These are phyloP conservation scores for Fusarium caatingaense DNA, from an alignment of 2,329 filamentous ascomycete genomes.

Conservation along the genomic window DNA sequence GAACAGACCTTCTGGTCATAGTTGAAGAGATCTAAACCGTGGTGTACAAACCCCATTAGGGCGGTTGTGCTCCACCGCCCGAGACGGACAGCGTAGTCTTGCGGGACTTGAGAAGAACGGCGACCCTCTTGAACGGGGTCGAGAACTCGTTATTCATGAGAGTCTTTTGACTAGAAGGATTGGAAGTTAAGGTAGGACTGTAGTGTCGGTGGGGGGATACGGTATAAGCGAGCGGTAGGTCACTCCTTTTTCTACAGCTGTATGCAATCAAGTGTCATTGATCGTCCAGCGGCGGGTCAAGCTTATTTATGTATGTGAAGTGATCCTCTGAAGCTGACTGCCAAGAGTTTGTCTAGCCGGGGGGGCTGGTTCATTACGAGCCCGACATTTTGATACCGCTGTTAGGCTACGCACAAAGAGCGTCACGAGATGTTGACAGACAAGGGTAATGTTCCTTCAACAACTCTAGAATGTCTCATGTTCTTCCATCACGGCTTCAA, in stretches of 20 bases:
- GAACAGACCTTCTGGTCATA: conserved; percentile 51
- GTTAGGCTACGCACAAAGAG: conserved; percentile 7
- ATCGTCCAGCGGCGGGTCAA: conserved; percentile 19
- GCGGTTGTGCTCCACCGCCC: conserved; percentile 41
- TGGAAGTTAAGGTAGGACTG: neutral
- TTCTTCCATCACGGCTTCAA: conserved; percentile 17
- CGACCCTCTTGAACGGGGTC: conserved; percentile 42
- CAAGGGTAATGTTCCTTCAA: conserved; percentile 5
- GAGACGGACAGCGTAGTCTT: conserved; percentile 42
- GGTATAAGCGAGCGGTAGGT: conserved; percentile 10
- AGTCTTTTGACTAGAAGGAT: conserved; percentile 9
- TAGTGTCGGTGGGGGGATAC: neutral
- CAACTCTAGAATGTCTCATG: conserved; percentile 13
- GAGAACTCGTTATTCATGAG: conserved; percentile 42
- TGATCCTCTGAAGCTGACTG: conserved; percentile 22
- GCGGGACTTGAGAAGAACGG: conserved; percentile 37
- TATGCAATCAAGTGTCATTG: conserved; percentile 6
- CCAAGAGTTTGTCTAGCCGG: conserved; percentile 33
- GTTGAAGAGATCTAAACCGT: conserved; percentile 53
- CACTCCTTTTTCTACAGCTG: neutral
- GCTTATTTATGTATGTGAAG: conserved; percentile 35
- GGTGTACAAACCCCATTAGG: conserved; percentile 44
- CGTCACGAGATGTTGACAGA: conserved; percentile 4
- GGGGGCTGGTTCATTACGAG: conserved; percentile 25
- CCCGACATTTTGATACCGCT: neutral